Evolutionary conservation across 768 basidiomycete species (phyloP), one percentile per base, ranked within the genome.

Genomic region (Cystoderma amianthinum): DNA sequence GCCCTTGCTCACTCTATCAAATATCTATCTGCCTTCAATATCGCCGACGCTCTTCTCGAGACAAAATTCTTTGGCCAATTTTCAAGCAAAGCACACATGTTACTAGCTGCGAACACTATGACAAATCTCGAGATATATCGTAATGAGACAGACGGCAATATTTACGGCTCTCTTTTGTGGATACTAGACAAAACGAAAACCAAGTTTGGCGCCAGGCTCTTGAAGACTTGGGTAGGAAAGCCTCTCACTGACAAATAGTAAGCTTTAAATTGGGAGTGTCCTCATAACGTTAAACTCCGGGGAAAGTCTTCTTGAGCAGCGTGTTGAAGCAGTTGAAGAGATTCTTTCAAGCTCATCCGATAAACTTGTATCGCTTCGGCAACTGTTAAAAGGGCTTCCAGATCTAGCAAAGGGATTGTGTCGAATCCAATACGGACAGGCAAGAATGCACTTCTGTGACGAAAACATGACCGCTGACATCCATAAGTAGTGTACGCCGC

Each of bases 61-160:
- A 80, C 85, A 2, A 72, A 72, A 17, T 88, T 88, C 56, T 95
- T 96, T 63, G 71, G 65, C 15, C 77, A 65, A 53, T 98, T 98
- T 54, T 68, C 86, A 3, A 78, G 80, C 17, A 72, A 75, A 41
- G 73, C 78, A 0, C 82, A 90, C 48, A 94, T 99, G 94, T 68
- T 91, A 16, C 70, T 99, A 35, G 85, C 84, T 36, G 83, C 82
- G 18, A 96, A 91, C 55, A 95, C 95, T 0, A 62, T 98, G 9
- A 72, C 74, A 10, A 97, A 96, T 55, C 60, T 95, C 63, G 94
- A 98, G 59, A 80, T 99, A n/a, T 94, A 89, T 57, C 76, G 80
- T 23, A 98, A 97, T 51, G 84, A 87, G 54, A 91, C 89, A 1
- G 85, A 96, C 55, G 75, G 74, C 41, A 78, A 74, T 9, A 65